Evolutionary conservation across 2,329 filamentous ascomycete genomes (phyloP), one percentile per base, ranked within the genome.

Genomic region (Hysterium pulicare): DNA sequence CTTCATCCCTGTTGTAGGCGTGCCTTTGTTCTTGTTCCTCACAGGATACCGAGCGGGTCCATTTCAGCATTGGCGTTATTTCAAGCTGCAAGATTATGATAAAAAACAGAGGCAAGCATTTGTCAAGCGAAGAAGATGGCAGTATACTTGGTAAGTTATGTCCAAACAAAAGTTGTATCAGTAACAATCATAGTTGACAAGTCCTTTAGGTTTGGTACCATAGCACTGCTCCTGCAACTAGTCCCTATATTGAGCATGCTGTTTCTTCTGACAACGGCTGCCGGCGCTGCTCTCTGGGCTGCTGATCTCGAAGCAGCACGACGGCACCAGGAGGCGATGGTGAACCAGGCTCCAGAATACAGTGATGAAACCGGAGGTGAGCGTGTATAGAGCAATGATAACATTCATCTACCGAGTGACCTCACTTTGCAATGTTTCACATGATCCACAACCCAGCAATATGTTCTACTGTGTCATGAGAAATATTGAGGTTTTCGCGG

Each of bases 231-330:
- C 5, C 69, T 97, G 21, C 88, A 96, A 69, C 77, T 97, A n/a
- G 76, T 96, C 7, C 93, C 93, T 1, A 77, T 91, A 10, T 68
- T 96, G 37, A 94, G 87, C n/a, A 94, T 98, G 76, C 83, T 97
- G 61, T 96, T 97, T 64, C 75, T 97, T 30, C 71, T 98, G 51
- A 96, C 91, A 0, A 90, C 87, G 3, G 86, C 90, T 1, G 81
- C 83, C 16, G 93, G 91, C 2, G 84, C 87, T 33, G 91, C 89
- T 1, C 71, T 97, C 26, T 97, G 91, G 90, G 87, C 83, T 2
- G 83, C 83, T 2, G 82, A 84, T 50, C 70, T 96, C 38, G 90
- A 97, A 66, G 54, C 36, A 2, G 33, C 50, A 40, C 50, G 58
- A 20, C 53, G 59, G 41, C 47, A 53, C 34, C 49, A 53, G 33